A percentile compares a stretch with the other conserved stretches of the same genome.
Conservation (phyloP, 176 grass and related monocot genomes). For the Carex parvula region DNA sequence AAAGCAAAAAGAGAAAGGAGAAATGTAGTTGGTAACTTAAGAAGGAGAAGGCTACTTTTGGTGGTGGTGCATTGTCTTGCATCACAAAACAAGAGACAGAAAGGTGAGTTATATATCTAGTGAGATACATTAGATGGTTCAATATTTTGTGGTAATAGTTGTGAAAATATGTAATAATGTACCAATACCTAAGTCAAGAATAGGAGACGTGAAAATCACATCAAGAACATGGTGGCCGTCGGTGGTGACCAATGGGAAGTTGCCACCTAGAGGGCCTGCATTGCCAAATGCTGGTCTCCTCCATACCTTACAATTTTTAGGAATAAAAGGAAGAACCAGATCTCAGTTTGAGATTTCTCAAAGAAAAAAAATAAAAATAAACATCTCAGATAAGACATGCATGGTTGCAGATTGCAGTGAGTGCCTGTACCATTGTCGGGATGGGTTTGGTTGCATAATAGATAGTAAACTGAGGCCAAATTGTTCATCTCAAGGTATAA, state of each 20-base stretch:
- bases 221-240: constrained; percentile 76
- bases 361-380: not conserved
- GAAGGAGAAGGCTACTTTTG: not conserved
- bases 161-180: not conserved
- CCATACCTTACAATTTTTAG: constrained; percentile 60
- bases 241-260: constrained; percentile 73
- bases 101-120: not conserved
- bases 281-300: constrained; percentile 70
- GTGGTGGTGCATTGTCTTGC: constrained; percentile 8
- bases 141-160: not conserved
- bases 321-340: not conserved
- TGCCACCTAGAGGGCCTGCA: constrained; percentile 58
- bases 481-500: not conserved
- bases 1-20: not conserved
- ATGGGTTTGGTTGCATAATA: not conserved
- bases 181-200: constrained; percentile 56
- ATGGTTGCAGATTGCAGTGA: not conserved
- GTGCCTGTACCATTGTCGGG: not conserved
- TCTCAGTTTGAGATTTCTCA: not conserved
- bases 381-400: not conserved
- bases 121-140: not conserved
- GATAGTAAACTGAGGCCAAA: not conserved
- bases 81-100: not conserved
- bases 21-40: not conserved
- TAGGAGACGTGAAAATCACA: constrained; percentile 84